Base-by-base conservation (phyloP, 768 basidiomycete genomes). In the Hericium erinaceus region DNA sequence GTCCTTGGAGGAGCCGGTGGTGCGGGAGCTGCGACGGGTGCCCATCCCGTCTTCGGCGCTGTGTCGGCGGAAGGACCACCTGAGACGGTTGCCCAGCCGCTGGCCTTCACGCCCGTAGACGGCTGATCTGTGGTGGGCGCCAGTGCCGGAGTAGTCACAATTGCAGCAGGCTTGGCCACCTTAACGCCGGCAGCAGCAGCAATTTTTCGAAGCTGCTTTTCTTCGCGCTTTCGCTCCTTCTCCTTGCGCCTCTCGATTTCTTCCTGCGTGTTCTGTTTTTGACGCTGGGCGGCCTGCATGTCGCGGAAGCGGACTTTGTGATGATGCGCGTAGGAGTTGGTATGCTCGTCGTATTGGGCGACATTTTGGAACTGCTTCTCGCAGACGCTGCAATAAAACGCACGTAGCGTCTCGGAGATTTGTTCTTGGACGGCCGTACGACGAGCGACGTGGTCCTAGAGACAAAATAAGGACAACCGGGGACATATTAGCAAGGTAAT, bases 321-420 rank as follows among this genome's bases (percentile, higher is more conserved):
- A 64, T 89, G 87, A 65, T 92, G 89, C 0, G 89, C 87, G 62
- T 91, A 92, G 7, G 91, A 91, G 65, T 92, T 92, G 55, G 87
- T 89, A 69, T 93, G 91, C 65, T 92, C 91, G 61, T 92, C 91
- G 64, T 89, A 93, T 65, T 91, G 90, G 0, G 88, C 83, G 18
- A 92, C 87, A 52, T 79, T 92, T 68, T 84, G 80, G 73, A 92
- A 92, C 68, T 93, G 91, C 68, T 92, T 92, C 60, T 91, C 89
- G 73, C 91, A 93, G 18, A 91, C 77, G 24, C 76, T 71, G 68
- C 91, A 93, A 67, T 91, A 92, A 70, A 92, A 92, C 9, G 87
- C 77, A 37, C 78, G 77, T 50, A 92, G 76, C 4, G 83, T 83
- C 51, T 77, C 76, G 1, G 79, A 80, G 33, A 93, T 81, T 67